phyloP scores from a whole-genome alignment of 192 early-diverging fungal species.

The Phlyctochytrium bullatum region DNA sequence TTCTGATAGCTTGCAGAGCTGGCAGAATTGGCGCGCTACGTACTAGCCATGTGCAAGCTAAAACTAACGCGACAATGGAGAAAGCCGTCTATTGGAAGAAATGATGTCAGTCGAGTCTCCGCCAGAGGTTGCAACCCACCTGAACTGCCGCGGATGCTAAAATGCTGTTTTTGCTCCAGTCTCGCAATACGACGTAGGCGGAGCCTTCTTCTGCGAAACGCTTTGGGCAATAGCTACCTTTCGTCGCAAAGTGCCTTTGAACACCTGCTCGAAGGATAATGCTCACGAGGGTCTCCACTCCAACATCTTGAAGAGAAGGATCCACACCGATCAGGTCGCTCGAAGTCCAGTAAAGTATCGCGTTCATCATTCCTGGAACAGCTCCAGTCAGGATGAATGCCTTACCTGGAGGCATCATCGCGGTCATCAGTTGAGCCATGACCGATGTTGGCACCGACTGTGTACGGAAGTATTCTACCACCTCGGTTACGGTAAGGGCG shows the following conservation, averaged over 20 bases:
- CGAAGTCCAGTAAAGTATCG: conserved; percentile 13
- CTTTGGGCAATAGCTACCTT: conserved; percentile 2
- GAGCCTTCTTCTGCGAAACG: neutral
- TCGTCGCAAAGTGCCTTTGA: conserved; percentile 8
- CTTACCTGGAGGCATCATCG: conserved; percentile 1
- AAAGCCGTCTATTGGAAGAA: neutral
- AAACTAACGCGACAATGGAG: neutral
- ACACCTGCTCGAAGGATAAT: conserved; percentile 9
- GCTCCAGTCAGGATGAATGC: neutral
- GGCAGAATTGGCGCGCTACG: conserved; percentile 7
- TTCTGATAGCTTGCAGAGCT: conserved; percentile 8
- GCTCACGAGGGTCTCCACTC: conserved; percentile 11
- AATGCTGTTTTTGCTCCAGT: neutral
- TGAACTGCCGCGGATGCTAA: conserved; percentile 10
- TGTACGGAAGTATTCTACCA: neutral
- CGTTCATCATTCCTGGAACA: conserved; percentile 9
- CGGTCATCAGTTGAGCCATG: neutral
- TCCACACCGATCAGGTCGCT: conserved; percentile 9
- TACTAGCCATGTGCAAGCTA: conserved; percentile 11
- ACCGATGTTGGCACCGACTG: neutral
- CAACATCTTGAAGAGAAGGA: conserved; percentile 3
- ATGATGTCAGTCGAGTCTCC: no score
- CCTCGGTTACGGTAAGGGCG: conserved; percentile 3
- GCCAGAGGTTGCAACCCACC: neutral
- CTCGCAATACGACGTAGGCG: neutral